These are phyloP conservation scores for Cadophora malorum DNA, from an alignment of 2,329 filamentous ascomycete species.

Conservation along the genomic window DNA sequence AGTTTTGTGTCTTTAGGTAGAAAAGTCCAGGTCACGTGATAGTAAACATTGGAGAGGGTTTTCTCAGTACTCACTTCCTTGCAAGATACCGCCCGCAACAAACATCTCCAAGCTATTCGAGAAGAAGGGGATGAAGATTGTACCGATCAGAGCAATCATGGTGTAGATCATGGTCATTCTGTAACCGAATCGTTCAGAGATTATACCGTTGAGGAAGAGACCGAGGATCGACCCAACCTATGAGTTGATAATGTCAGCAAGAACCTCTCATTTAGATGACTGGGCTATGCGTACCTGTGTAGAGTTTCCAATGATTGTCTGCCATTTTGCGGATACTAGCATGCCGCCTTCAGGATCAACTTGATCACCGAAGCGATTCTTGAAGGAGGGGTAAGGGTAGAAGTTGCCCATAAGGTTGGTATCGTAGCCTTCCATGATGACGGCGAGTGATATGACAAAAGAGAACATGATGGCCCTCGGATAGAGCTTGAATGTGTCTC, in stretches of 20 bases:
- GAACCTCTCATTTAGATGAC: no score
- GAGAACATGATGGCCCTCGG: constrained; percentile 86
- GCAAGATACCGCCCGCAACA: not conserved
- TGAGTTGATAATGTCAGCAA: not conserved
- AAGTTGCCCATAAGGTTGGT: constrained; percentile 18
- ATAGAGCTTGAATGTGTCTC: constrained; percentile 79
- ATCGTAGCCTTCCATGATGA: constrained; percentile 74
- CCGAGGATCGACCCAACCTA: constrained; percentile 15
- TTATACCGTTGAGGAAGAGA: constrained; percentile 18
- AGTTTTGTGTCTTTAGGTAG: no score
- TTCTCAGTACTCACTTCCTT: not conserved
- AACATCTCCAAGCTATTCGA: constrained; percentile 8
- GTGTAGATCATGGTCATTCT: constrained; percentile 18
- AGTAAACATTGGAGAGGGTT: no score
- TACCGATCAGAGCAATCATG: constrained; percentile 8
- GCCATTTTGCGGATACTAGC: constrained; percentile 11
- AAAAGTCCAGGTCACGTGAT: no score
- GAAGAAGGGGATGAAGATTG: constrained; percentile 16
- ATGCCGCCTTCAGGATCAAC: constrained; percentile 4
- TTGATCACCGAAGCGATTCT: constrained; percentile 15
- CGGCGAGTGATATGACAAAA: constrained; percentile 81
- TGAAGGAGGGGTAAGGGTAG: constrained; percentile 18
- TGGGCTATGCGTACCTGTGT: not conserved
- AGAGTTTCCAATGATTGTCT: constrained; percentile 12
- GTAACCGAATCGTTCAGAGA: constrained; percentile 9